Percentiles rank a stretch among this genome's conserved stretches.
Conservation (phyloP, 148 eudicot genomes). For the Chenopodium suecicum region DNA sequence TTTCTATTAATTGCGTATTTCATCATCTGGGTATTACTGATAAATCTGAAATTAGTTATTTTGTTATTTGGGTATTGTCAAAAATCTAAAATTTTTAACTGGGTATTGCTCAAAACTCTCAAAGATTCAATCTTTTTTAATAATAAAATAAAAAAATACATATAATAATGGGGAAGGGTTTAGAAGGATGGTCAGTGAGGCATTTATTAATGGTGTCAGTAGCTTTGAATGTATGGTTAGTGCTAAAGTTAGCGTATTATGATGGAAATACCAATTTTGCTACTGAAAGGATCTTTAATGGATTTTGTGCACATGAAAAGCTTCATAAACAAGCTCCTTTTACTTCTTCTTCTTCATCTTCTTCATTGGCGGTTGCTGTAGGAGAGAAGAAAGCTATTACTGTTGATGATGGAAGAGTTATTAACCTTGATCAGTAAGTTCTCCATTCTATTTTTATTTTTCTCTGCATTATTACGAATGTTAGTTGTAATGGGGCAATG, state of each 20-base stretch:
- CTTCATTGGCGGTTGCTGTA: conserved; percentile 26
- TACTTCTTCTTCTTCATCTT: conserved; percentile 14
- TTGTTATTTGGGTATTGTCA: conserved; percentile 16
- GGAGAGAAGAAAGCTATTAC: conserved; percentile 13
- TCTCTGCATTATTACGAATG: neutral
- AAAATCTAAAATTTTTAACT: neutral
- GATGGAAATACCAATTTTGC: conserved; percentile 37
- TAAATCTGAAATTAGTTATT: neutral
- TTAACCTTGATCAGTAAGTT: conserved; percentile 85
- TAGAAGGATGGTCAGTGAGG: conserved; percentile 34
- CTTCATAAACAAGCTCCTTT: conserved; percentile 8
- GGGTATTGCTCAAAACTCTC: neutral
- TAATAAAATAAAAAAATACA: neutral
- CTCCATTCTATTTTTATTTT: neutral
- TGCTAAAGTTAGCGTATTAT: conserved; percentile 45
- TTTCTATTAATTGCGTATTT: too few species aligned
- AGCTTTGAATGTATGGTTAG: conserved; percentile 69
- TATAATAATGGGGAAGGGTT: conserved; percentile 36
- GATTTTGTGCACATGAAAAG: conserved; percentile 33
- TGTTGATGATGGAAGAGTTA: conserved; percentile 36
- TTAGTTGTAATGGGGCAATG: neutral
- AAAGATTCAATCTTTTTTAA: conserved; percentile 15
- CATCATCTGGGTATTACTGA: conserved; percentile 8
- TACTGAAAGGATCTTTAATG: conserved; percentile 24
- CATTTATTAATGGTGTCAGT: conserved; percentile 64